Evolutionary conservation across 129 eudicot species (phyloP).

Genomic region (Pseudognaphalium luteoalbum): DNA sequence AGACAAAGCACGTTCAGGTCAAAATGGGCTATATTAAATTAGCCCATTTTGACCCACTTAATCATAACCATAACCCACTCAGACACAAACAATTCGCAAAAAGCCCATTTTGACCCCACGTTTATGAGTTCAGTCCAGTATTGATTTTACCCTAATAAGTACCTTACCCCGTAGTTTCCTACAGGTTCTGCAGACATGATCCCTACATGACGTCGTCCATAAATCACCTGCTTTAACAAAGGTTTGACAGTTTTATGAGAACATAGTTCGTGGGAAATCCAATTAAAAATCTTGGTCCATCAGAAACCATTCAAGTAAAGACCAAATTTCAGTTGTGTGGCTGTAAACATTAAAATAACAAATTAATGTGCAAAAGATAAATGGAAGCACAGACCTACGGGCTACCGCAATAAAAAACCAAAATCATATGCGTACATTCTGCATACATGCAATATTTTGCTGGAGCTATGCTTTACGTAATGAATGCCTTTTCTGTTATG

Average conservation of each 20-base stretch:
- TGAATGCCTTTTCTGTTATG: not conserved
- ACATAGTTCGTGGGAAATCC: slow-evolving; percentile 4
- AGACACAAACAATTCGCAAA: not conserved
- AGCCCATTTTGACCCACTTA: not conserved
- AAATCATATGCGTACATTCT: not conserved
- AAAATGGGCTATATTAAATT: not conserved
- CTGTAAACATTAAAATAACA: not conserved
- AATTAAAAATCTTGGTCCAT: not conserved
- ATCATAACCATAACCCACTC: not conserved
- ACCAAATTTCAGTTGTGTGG: not conserved
- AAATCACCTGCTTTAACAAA: slow-evolving; percentile 35
- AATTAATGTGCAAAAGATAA: not conserved
- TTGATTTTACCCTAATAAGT: not conserved
- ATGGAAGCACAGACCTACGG: not conserved
- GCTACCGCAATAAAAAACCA: not conserved
- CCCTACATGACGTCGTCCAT: slow-evolving; percentile 46
- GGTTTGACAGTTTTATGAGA: slow-evolving; percentile 9
- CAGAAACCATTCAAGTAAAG: not conserved
- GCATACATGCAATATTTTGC: not conserved
- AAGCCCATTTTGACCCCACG: not conserved
- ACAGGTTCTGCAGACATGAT: slow-evolving; percentile 49
- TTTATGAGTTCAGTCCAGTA: not conserved
- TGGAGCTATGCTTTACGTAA: not conserved
- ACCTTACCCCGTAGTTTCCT: slow-evolving; percentile 50
- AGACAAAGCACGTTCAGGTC: too few species aligned